Conservation (phyloP, 1,284 basidiomycete species). For the Leccinum subrobustum region DNA sequence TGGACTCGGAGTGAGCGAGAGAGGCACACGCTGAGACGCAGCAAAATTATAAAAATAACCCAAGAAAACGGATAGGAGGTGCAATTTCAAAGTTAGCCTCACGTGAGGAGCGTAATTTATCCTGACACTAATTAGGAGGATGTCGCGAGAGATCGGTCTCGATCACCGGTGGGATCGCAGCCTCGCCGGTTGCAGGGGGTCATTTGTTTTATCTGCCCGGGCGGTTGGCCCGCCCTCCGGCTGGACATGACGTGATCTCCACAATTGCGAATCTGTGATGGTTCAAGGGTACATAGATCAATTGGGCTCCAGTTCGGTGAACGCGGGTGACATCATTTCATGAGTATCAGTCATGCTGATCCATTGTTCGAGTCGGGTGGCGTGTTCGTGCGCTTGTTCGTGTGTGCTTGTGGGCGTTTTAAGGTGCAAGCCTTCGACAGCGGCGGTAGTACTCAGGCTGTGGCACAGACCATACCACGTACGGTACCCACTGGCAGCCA, state of each 20-base stretch:
- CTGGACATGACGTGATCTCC: neutral
- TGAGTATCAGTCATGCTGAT: neutral
- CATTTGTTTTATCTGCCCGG: neutral
- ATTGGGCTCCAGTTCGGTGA: neutral
- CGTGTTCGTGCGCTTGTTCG: neutral
- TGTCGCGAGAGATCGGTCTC: neutral
- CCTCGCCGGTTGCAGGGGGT: neutral
- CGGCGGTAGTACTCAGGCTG: neutral
- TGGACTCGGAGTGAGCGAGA: no score
- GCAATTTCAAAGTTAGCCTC: neutral
- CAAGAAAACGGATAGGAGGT: neutral
- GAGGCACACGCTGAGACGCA: neutral
- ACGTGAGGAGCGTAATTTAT: neutral
- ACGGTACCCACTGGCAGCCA: neutral
- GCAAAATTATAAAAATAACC: neutral
- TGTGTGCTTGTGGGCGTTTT: neutral
- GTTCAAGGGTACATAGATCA: no score
- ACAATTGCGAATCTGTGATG: no score
- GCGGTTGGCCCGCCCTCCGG: neutral
- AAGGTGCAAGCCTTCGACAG: neutral
- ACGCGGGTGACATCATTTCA: neutral
- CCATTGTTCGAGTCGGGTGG: neutral
- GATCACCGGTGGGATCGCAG: neutral
- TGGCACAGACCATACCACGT: neutral
- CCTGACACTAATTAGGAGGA: neutral